These are phyloP conservation scores for Eucalyptus curtisii DNA, from an alignment of 345 rosid species.

Conservation along the genomic window DNA sequence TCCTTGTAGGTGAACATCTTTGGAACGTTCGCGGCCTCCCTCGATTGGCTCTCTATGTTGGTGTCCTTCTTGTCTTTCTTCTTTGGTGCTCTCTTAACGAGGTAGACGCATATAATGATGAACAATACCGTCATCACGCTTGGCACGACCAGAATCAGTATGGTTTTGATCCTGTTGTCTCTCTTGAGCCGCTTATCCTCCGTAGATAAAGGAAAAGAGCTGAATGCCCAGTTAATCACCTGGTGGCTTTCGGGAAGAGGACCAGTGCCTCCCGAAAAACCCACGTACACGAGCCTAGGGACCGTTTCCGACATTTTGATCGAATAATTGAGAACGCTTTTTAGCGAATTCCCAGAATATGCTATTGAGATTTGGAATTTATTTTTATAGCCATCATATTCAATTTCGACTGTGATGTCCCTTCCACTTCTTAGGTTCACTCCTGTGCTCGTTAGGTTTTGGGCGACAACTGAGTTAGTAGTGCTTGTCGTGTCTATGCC, in stretches of 20 bases:
- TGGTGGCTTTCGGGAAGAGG: constrained; percentile 9
- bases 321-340: constrained; percentile 13
- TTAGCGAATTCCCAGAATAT: constrained; percentile 9
- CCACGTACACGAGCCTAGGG: constrained; percentile 12
- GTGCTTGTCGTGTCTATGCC: constrained; percentile 17
- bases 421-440: constrained; percentile 28
- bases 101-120: background rate
- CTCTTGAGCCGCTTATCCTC: background rate
- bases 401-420: constrained; percentile 3
- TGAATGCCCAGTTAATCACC: constrained; percentile 8
- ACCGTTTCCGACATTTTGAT: constrained; percentile 6
- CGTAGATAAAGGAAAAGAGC: background rate
- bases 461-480: background rate
- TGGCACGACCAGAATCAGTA: constrained; percentile 1
- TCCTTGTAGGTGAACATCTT: constrained; percentile 15
- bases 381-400: background rate
- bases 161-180: background rate
- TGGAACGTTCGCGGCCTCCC: constrained; percentile 19
- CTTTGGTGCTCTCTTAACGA: background rate
- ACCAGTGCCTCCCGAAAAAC: constrained; percentile 28
- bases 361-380: constrained; percentile 4
- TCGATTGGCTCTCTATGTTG: constrained; percentile 11
- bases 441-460: constrained; percentile 9
- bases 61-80: background rate
- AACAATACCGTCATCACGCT: background rate